Evolutionary conservation across 176 grass and related monocot species (phyloP).

Genomic region (Otatea glauca): DNA sequence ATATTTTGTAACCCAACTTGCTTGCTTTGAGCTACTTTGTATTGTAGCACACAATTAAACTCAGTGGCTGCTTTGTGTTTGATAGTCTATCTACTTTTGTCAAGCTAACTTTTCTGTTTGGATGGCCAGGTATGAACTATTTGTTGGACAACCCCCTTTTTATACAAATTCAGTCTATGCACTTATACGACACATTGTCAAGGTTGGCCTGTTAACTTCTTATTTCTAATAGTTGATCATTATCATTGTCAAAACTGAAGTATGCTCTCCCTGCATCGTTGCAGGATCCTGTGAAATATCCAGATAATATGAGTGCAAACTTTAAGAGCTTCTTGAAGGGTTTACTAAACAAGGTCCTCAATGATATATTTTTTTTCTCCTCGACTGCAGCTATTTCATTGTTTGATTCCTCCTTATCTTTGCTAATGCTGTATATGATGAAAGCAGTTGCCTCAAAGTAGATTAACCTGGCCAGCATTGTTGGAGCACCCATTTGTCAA

Average conservation of each 20-base stretch:
- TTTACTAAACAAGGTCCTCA: conserved; percentile 85
- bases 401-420: conserved; percentile 35
- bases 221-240: conserved; percentile 35
- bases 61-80: conserved; percentile 27
- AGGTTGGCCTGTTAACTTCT: conserved; percentile 54
- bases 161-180: conserved; percentile 98
- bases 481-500: conserved; percentile 96
- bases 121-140: conserved; percentile 81
- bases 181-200: conserved; percentile 93
- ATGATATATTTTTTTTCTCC: not conserved
- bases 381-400: conserved; percentile 16
- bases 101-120: conserved; percentile 41
- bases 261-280: conserved; percentile 19
- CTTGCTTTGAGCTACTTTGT: not conserved
- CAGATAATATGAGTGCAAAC: conserved; percentile 87
- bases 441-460: conserved; percentile 80
- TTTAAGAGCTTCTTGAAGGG: conserved; percentile 97
- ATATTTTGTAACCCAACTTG: conserved; percentile 8
- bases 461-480: conserved; percentile 88
- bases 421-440: conserved; percentile 51
- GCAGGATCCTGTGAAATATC: conserved; percentile 98
- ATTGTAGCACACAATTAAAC: not conserved
- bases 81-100: conserved; percentile 19
- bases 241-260: conserved; percentile 23
- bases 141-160: conserved; percentile 97